Evolutionary conservation across 163 green algal genomes (phyloP), one percentile per base, ranked within the genome.

Genomic region (Chlorella variabilis): DNA sequence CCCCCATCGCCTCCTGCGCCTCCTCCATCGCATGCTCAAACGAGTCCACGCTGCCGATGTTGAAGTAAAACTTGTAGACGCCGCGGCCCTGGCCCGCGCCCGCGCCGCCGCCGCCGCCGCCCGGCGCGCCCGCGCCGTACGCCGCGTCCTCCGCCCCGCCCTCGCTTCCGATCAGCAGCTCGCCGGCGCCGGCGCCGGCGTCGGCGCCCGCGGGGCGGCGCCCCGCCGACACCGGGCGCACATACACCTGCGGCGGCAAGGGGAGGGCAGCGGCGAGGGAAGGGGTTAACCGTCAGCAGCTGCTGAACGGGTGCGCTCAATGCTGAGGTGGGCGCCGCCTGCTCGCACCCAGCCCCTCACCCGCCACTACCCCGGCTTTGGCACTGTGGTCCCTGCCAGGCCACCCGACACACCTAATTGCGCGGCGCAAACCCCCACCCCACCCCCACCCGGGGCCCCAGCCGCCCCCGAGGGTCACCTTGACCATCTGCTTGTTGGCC

Each of bases 11-110:
- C 62, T 90, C 83, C 78, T 98, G 93, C 17, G 95, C 96, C 41
- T 98, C 95, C 80, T 99, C 96, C 79, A 99, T 89, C 85, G 98
- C 96, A 25, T 95, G 91, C 89, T 99, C 97, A 87, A 99, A 99
- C 36, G 89, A 89, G 76, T 98, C 96, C n/a, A 98, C 89, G 62
- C 81, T 93, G 66, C 97, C 97, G 33, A 99, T 98, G 86, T 98
- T 94, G 89, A 99, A 97, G 85, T 84, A 93, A 77, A 91, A 96
- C 66, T 88, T 89, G 87, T 94, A 94, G 20, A 76, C 75, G 25
- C 62, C 49, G 20, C 33, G 65, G 31, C 49, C 39, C 27, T 13
- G 61, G 34, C 39, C 65, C 33, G 45, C 69, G 17, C 58, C 41
- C 3, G 9, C 71, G 68, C 68, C 76, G 51, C 39, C 66, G n/a